Evolutionary conservation across 139 green algal genomes (phyloP), one percentile per base, ranked within the genome.

Genomic region (Trebouxia sp.): DNA sequence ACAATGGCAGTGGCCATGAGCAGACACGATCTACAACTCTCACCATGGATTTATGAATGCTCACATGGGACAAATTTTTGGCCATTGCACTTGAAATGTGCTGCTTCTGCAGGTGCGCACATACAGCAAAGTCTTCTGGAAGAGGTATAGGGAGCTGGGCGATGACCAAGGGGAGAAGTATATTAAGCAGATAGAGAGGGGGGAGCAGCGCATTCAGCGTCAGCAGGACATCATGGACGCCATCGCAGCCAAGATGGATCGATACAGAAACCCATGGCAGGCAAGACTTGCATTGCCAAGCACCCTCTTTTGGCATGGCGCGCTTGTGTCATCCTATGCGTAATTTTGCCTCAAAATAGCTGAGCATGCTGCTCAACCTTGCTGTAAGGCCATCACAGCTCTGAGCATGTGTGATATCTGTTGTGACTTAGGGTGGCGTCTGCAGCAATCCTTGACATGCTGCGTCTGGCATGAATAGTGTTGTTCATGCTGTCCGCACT

Each of bases 101-200:
- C n/a, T n/a, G n/a, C n/a, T n/a, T n/a, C 35, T 62, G 65, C 88
- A 93, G 87, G 90, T 91, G 78, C 79, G 83, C n/a, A 65, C 75
- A 26, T 92, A 90, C 75, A 82, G 75, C 78, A 82, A 66, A 41
- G 81, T 93, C 65, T 98, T 98, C 83, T 97, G 92, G 91, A 67
- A 88, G 81, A 87, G 92, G 5, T 89, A 91, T 85, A 83, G 86
- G 35, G 91, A 97, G 85, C 89, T 98, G 67, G 83, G 83, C 39
- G 94, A 98, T 80, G 92, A 80, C 77, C 62, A 72, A 26, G 62
- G 62, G 32, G 94, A 98, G 88, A 79, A 77, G 38, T 91, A 94
- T 37, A 93, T 98, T 53, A 97, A 97, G 85, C 97, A 96, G 82
- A 98, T 99, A 56, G 97, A 99, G 89, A 87, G 90, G 0, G 96